A percentile compares a stretch with the other conserved stretches of the same genome.
Conservation (phyloP, 352 stramenopile species). For the Phytophthora parvispora region DNA sequence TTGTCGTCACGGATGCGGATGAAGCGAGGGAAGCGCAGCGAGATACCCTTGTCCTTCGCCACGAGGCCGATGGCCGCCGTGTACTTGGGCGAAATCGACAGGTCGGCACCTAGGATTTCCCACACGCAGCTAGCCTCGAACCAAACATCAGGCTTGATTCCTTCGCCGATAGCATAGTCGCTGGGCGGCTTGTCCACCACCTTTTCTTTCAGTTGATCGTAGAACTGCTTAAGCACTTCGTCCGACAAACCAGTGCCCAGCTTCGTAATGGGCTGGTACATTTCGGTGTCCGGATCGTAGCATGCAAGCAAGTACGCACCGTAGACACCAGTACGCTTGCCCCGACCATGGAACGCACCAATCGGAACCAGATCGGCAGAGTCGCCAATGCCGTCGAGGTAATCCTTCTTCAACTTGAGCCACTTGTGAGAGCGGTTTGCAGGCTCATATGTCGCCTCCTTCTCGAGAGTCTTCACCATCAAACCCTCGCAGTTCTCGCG, state of each 20-base stretch:
- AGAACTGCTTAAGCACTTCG: constrained; percentile 96
- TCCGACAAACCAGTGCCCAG: constrained; percentile 99
- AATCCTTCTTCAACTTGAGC: constrained; percentile 99
- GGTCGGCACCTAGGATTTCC: constrained; percentile 99
- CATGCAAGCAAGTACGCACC: constrained; percentile 99
- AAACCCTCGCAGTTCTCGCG: constrained; percentile 97
- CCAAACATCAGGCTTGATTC: constrained; percentile 95
- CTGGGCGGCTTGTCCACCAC: constrained; percentile 86
- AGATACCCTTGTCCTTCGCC: constrained; percentile 96
- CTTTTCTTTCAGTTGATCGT: constrained; percentile 86
- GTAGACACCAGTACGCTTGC: constrained; percentile 98
- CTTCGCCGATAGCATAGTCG: constrained; percentile 95
- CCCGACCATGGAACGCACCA: constrained; percentile 97
- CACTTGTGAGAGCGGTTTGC: constrained; percentile 99
- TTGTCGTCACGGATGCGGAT: constrained; percentile 99
- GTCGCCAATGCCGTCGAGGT: constrained; percentile 98
- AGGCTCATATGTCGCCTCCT: constrained; percentile 98
- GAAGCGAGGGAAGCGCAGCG: constrained; percentile 99
- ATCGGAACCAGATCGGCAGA: constrained; percentile 99
- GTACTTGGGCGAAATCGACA: constrained; percentile 99
- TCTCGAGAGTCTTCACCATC: constrained; percentile 99
- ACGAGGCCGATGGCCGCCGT: constrained; percentile 95
- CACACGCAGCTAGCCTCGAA: constrained; percentile 97
- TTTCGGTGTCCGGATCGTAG: constrained; percentile 98
- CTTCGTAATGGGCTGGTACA: constrained; percentile 99